phyloP scores from a whole-genome alignment of 176 grass and related monocot genomes.

The Tillandsia leiboldiana region DNA sequence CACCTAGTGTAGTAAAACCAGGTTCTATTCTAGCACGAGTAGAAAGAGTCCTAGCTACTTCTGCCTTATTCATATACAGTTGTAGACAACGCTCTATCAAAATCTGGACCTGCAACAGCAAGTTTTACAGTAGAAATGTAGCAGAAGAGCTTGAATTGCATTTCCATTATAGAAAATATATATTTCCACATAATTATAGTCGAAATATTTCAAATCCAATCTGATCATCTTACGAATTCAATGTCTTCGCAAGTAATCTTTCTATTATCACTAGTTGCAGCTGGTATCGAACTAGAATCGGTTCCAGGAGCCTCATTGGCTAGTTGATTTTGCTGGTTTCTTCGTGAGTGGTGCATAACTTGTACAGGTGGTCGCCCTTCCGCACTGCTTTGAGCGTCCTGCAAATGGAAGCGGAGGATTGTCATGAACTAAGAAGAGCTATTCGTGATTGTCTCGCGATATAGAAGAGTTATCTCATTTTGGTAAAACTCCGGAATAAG shows the following conservation, averaged over 20 bases:
- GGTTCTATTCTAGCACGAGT: slow-evolving; percentile 95
- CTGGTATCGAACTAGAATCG: slow-evolving; percentile 53
- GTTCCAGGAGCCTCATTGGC: slow-evolving; percentile 47
- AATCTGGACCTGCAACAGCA: slow-evolving; percentile 73
- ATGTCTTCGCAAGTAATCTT: slow-evolving; percentile 89
- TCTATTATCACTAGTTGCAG: slow-evolving; percentile 59
- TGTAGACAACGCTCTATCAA: slow-evolving; percentile 93
- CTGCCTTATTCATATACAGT: slow-evolving; percentile 93
- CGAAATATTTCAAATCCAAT: neutral
- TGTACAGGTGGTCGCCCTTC: slow-evolving; percentile 52
- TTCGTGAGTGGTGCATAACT: slow-evolving; percentile 59
- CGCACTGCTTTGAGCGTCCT: slow-evolving; percentile 69
- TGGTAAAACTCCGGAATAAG: too few relatives aligned
- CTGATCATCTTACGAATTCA: slow-evolving; percentile 66
- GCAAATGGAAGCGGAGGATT: slow-evolving; percentile 11
- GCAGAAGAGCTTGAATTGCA: neutral
- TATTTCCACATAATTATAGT: neutral
- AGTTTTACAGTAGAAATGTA: neutral
- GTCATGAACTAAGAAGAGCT: neutral
- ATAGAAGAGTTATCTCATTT: too few relatives aligned
- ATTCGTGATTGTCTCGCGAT: neutral
- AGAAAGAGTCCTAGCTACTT: slow-evolving; percentile 81
- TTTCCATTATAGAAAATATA: neutral
- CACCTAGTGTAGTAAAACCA: slow-evolving; percentile 92
- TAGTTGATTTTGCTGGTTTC: slow-evolving; percentile 44